Conservation (phyloP, 2,329 filamentous ascomycete genomes). For the Venturiaceae sp. region DNA sequence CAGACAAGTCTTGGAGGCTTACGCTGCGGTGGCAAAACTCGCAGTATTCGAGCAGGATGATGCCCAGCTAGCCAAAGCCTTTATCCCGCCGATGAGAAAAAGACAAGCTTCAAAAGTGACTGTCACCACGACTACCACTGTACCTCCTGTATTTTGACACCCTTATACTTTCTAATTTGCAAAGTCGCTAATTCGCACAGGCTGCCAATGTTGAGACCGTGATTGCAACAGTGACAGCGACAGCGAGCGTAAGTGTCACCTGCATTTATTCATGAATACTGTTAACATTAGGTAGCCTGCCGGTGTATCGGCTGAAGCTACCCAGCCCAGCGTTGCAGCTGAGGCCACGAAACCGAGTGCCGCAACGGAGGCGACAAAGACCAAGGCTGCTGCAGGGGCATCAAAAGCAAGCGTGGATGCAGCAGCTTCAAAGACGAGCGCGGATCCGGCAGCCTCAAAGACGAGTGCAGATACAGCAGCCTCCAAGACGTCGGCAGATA, state of each 20-base stretch:
- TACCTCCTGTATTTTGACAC: not conserved
- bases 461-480: not conserved
- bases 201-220: constrained; percentile 1
- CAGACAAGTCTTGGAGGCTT: not conserved
- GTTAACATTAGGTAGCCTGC: not conserved
- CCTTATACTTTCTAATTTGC: not conserved
- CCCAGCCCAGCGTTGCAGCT: not conserved
- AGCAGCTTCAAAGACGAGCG: not conserved
- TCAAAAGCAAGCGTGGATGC: too few species aligned
- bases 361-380: not conserved
- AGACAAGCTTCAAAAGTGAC: not conserved
- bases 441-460: not conserved
- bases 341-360: not conserved
- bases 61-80: not conserved
- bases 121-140: not conserved
- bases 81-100: not conserved
- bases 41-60: not conserved
- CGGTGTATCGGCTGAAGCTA: not conserved
- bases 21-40: not conserved
- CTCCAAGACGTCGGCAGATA: not conserved
- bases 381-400: too few species aligned
- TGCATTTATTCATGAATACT: not conserved
- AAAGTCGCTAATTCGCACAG: not conserved
- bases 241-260: not conserved
- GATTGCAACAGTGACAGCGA: not conserved